phyloP scores from a whole-genome alignment of 805 yeast species.

The Hanseniaspora taiwanica region DNA sequence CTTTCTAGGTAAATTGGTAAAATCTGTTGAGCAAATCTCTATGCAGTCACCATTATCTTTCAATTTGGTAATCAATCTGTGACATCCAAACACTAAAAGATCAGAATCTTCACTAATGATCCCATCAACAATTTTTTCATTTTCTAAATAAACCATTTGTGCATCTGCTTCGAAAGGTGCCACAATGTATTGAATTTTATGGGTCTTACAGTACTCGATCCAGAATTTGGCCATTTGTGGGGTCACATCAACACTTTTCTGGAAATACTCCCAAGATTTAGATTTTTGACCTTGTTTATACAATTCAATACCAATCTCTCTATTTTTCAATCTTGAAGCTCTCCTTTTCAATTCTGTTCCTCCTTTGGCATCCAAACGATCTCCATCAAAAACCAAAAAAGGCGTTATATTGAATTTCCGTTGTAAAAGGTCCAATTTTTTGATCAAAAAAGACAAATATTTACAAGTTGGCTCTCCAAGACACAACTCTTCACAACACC shows the following conservation, averaged over 20 bases:
- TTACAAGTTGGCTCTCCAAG: conserved; percentile 55
- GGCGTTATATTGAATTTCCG: conserved; percentile 59
- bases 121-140: conserved; percentile 61
- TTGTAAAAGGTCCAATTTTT: conserved; percentile 50
- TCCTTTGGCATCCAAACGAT: conserved; percentile 63
- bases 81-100: conserved; percentile 76
- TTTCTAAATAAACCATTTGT: conserved; percentile 84
- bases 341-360: conserved; percentile 59
- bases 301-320: conserved; percentile 39
- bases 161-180: conserved; percentile 99
- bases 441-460: conserved; percentile 57
- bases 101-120: conserved; percentile 93
- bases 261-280: conserved; percentile 54
- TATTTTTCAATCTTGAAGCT: conserved; percentile 42
- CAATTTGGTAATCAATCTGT: conserved; percentile 62
- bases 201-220: conserved; percentile 52
- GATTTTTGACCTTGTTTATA: conserved; percentile 39
- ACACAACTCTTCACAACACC: conserved; percentile 77
- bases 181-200: conserved; percentile 58
- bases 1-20: conserved; percentile 27
- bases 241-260: conserved; percentile 74
- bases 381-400: conserved; percentile 89
- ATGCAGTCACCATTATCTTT: conserved; percentile 59
- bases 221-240: conserved; percentile 84
- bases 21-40: conserved; percentile 47